Evolutionary conservation across 129 eudicot species (phyloP).

Genomic region (Chrysanthemum seticuspe): DNA sequence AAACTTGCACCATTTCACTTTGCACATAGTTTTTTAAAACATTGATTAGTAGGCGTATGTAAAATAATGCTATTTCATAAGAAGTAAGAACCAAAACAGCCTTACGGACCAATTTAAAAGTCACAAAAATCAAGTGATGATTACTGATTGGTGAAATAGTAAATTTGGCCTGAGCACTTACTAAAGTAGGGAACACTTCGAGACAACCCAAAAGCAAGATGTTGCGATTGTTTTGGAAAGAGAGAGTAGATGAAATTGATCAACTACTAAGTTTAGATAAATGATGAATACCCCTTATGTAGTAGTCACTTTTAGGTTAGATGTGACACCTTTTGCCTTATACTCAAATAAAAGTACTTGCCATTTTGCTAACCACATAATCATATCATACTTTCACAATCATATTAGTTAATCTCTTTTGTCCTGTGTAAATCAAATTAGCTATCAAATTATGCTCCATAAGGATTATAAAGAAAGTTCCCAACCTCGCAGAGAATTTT

Average conservation of each 20-base stretch:
- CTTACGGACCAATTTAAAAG: neutral
- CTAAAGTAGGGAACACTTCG: neutral
- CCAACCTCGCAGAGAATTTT: conserved; percentile 70
- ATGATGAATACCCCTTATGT: neutral
- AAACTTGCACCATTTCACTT: neutral
- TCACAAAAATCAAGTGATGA: neutral
- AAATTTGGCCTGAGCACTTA: neutral
- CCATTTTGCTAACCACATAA: no score
- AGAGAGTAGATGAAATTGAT: neutral
- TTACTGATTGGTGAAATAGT: conserved; percentile 7
- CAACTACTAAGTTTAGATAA: neutral
- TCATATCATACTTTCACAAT: no score
- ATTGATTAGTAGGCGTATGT: neutral
- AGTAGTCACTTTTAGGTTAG: neutral
- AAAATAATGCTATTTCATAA: neutral
- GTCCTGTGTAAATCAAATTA: no score
- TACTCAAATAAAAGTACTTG: no score
- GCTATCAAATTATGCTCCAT: no score
- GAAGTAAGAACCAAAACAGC: neutral
- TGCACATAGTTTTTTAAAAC: neutral
- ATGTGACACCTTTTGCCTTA: no score
- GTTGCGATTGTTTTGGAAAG: neutral
- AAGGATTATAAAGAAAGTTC: no score
- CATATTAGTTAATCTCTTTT: no score
- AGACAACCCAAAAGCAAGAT: neutral